Evolutionary conservation across 2,329 filamentous ascomycete genomes (phyloP).

Genomic region (Xylariales sp.): DNA sequence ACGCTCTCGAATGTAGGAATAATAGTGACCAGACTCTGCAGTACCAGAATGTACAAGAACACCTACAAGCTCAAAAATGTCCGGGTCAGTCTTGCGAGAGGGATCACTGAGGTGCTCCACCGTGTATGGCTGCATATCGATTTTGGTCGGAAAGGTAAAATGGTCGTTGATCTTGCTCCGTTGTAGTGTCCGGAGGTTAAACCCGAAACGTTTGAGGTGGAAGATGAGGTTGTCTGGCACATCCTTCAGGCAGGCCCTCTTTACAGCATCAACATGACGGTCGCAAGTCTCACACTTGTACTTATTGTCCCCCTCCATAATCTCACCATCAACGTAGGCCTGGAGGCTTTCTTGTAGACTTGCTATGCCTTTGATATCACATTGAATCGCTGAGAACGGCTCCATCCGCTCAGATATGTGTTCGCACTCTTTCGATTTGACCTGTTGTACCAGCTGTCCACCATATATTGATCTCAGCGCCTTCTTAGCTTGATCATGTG

Average conservation of each 20-base stretch:
- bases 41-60: slow-evolving; percentile 91
- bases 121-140: slow-evolving; percentile 88
- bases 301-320: slow-evolving; percentile 97
- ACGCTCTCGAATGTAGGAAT: slow-evolving; percentile 87
- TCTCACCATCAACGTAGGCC: slow-evolving; percentile 93
- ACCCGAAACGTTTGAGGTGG: slow-evolving; percentile 85
- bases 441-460: slow-evolving; percentile 87
- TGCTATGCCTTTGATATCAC: slow-evolving; percentile 90
- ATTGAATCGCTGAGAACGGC: slow-evolving; percentile 90
- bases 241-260: slow-evolving; percentile 86
- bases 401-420: slow-evolving; percentile 91
- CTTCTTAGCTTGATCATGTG: slow-evolving; percentile 62
- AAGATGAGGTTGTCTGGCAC: slow-evolving; percentile 93
- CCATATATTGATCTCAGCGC: slow-evolving; percentile 81
- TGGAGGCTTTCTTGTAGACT: slow-evolving; percentile 81
- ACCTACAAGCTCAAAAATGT: slow-evolving; percentile 91
- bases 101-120: slow-evolving; percentile 74
- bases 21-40: slow-evolving; percentile 93
- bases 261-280: slow-evolving; percentile 86
- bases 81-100: slow-evolving; percentile 50
- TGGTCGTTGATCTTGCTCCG: slow-evolving; percentile 93
- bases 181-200: slow-evolving; percentile 71
- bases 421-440: slow-evolving; percentile 89
- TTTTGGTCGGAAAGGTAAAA: slow-evolving; percentile 78
- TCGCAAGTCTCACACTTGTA: slow-evolving; percentile 94